Conservation (phyloP, 2,329 filamentous ascomycete genomes). For the Hypoxylon sp. region DNA sequence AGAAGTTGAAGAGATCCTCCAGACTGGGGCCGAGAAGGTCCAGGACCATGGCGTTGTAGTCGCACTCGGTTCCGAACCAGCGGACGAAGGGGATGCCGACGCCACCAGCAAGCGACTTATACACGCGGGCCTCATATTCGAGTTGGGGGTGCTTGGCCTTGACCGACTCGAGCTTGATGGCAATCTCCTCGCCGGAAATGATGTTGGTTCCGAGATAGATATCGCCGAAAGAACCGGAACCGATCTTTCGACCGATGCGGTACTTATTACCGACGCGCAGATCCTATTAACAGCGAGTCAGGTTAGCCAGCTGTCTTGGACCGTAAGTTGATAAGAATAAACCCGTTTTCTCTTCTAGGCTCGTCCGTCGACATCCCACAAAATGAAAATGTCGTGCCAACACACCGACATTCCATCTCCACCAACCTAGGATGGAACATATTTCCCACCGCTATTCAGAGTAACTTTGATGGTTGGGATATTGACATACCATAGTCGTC, state of each 20-base stretch:
- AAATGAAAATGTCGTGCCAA: constrained; percentile 10
- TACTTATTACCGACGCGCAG: constrained; percentile 99
- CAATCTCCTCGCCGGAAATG: constrained; percentile 98
- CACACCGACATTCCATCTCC: constrained; percentile 30
- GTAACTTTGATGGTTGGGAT: constrained; percentile 6
- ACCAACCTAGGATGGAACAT: constrained; percentile 2
- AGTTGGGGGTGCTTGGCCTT: constrained; percentile 99
- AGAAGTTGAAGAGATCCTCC: constrained; percentile 99
- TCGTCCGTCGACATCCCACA: not conserved
- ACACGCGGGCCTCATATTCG: constrained; percentile 97
- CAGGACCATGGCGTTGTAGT: constrained; percentile 99
- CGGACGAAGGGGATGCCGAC: constrained; percentile 98
- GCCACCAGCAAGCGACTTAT: constrained; percentile 88
- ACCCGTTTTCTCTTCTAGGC: not conserved
- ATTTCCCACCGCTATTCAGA: not conserved
- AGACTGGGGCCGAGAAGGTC: constrained; percentile 94
- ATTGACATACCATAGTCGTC: constrained; percentile 48
- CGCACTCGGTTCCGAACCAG: constrained; percentile 99
- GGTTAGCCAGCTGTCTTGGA: not conserved
- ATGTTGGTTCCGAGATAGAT: constrained; percentile 99
- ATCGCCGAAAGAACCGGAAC: constrained; percentile 95
- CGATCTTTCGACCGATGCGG: constrained; percentile 99
- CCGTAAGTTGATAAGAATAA: not conserved
- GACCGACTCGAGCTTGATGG: constrained; percentile 99
- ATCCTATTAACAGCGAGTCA: constrained; percentile 67